A percentile compares a stretch with the other conserved stretches of the same genome.
phyloP scores from a whole-genome alignment of 2,329 filamentous ascomycete species.

The Apiospora koreana region DNA sequence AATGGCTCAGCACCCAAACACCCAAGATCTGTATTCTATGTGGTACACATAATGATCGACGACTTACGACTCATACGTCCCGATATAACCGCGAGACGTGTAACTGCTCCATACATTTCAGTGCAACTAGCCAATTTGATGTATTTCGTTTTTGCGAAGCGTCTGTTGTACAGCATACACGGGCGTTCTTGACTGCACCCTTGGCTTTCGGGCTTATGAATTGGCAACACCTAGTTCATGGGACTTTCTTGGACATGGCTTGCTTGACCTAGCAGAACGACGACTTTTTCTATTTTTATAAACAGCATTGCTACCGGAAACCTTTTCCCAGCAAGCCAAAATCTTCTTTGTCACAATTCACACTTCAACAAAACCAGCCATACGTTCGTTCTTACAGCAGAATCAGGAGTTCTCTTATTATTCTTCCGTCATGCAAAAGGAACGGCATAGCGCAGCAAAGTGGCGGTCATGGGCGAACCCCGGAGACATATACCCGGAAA shows the following conservation, averaged over 20 bases:
- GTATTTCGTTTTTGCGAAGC: not conserved
- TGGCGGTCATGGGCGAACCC: constrained; percentile 8
- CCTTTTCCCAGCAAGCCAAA: not conserved
- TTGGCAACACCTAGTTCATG: not conserved
- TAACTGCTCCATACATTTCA: not conserved
- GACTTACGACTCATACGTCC: constrained; percentile 4
- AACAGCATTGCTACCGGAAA: not conserved
- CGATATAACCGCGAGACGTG: not conserved
- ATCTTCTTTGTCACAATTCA: constrained; percentile 12
- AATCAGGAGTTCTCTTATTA: constrained; percentile 9
- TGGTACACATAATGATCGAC: constrained; percentile 7
- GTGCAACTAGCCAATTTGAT: not conserved
- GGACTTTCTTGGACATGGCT: not conserved
- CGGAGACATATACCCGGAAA: constrained; percentile 11
- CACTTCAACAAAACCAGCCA: not conserved
- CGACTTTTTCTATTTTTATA: not conserved
- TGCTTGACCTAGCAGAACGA: constrained; percentile 1
- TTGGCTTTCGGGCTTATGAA: not conserved
- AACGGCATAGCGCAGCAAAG: constrained; percentile 12
- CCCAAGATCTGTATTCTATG: constrained; percentile 4
- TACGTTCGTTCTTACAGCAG: not conserved
- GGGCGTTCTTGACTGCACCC: not conserved
- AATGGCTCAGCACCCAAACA: constrained; percentile 18
- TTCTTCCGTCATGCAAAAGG: constrained; percentile 2
- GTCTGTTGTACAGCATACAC: constrained; percentile 7